phyloP scores from a whole-genome alignment of 2,329 filamentous ascomycete species.

The Ramularia endophylla region DNA sequence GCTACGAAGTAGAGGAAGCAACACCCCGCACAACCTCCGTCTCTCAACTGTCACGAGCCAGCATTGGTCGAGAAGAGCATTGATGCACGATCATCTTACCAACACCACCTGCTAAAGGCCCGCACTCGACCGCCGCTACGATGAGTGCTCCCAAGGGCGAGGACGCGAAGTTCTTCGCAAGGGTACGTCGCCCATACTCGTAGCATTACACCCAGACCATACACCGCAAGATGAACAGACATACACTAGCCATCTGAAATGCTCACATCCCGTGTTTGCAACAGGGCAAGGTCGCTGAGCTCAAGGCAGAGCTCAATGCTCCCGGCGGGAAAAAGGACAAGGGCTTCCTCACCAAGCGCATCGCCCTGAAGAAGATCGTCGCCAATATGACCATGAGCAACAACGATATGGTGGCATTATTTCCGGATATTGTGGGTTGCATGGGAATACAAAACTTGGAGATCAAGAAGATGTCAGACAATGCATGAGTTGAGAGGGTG shows the following conservation, averaged over 20 bases:
- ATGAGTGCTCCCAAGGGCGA: conserved; percentile 65
- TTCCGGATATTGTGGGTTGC: conserved; percentile 89
- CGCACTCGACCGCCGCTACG: conserved; percentile 25
- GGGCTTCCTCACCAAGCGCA: conserved; percentile 91
- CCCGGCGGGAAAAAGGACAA: conserved; percentile 92
- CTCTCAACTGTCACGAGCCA: conserved; percentile 4
- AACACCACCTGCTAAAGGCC: background rate
- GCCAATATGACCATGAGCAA: conserved; percentile 99
- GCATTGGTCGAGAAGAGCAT: conserved; percentile 1
- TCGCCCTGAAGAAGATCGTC: conserved; percentile 98
- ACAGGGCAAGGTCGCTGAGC: conserved; percentile 98
- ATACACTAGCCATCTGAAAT: background rate
- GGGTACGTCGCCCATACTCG: conserved; percentile 56
- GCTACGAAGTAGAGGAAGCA: no score
- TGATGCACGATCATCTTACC: conserved; percentile 5
- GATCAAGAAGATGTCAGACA: conserved; percentile 95
- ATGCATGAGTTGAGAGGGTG: background rate
- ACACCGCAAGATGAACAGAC: background rate
- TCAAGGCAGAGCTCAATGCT: conserved; percentile 72
- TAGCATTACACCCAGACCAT: background rate
- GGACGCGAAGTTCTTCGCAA: conserved; percentile 98
- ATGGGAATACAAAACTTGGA: conserved; percentile 94
- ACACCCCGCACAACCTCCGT: conserved; percentile 3
- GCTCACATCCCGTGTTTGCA: conserved; percentile 20
- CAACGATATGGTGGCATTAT: conserved; percentile 97